Evolutionary conservation across 2,329 filamentous ascomycete species (phyloP), one percentile per base, ranked within the genome.

Genomic region (Alternaria sp.): DNA sequence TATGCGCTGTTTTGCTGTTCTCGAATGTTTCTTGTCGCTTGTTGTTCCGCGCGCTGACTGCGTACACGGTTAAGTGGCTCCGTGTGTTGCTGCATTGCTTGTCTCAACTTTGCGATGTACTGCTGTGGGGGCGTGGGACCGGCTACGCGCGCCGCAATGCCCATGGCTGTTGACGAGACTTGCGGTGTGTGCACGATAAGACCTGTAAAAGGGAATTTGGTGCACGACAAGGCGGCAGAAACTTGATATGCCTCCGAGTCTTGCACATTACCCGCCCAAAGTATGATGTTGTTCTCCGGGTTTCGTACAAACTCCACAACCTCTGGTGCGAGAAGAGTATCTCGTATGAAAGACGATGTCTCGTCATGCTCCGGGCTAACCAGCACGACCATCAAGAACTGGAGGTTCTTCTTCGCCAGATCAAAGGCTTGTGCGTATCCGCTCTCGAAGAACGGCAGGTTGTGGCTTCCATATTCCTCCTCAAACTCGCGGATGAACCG

Each of bases 161-260:
- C 93, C 94, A 99, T 98, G 14, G 92, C 88, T 1, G 92, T 92
- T 63, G 89, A 88, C 2, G 91, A 90, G 60, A 94, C 88, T 66
- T 90, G 89, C 0, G 93, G 93, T 0, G 93, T 97, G 64, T 97
- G 89, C 56, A 92, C 93, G 28, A 97, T 88, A 3, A 97, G 79
- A 13, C 90, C 92, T 0, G 90, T 88, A 74, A 96, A 98, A 9
- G 95, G 95, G 71, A 95, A 97, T 74, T 96, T 96, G 58, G 92
- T 96, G 77, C 91, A 95, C 67, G 89, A 89, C 62, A 98, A 87
- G 44, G 93, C 92, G 11, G 86, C 85, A n/a, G 93, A 88, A 39
- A 97, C 92, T 75, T 97, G 93, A 77, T 96, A 98, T 5, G 94
- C 92, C 79, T 99, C 95, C 3, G 92, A 90, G 75, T 99, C 95